Base-by-base conservation (phyloP, 2,329 filamentous ascomycete genomes). In the Paecilomyces sp. region DNA sequence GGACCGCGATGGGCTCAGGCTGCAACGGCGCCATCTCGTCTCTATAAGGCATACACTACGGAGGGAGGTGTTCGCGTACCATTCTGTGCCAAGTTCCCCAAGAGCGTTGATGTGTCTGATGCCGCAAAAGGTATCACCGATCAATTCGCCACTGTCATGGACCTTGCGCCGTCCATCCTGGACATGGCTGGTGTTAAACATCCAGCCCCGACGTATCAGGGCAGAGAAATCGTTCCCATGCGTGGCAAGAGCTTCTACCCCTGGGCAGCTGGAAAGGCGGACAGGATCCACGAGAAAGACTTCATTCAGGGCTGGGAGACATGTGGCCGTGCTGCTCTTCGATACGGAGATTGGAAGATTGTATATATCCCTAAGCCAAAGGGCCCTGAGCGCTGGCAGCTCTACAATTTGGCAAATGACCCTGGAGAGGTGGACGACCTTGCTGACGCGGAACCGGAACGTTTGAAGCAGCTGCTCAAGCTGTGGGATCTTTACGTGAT, bases 401-500 rank as follows among this genome's bases (percentile, higher is more conserved):
- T 86, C 47, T 85, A 84, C 65, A 79, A 85, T 64, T 72, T 85
- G 1, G 69, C 67, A 5, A 70, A 72, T 1, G 83, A 86, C 62
- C 80, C 80, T 0, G 82, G 82, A 3, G 81, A 86, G 68, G 72
- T 79, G 0, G 69, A 79, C 55, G 79, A 82, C 64, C 64, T 82
- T 30, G 69, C 74, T 0, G 74, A 76, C 22, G 33, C 66, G 24
- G 67, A 79, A 24, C 75, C 77, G 0, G 79, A 81, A 55, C 72
- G 76, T 4, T 61, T 85, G 50, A 65, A 78, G 60, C 73, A 79
- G 60, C 71, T 85, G 66, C 67, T 85, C 5, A 77, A 79, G 64
- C 72, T 81, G 22, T 86, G 84, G 82, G 80, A 85, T 62, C 76
- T 80, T 61, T 85, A 85, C 70, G 80, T 83, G 11, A 70, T 84